These are phyloP conservation scores for Saturnispora mendoncae DNA, from an alignment of 805 yeast genomes.

Conservation along the genomic window DNA sequence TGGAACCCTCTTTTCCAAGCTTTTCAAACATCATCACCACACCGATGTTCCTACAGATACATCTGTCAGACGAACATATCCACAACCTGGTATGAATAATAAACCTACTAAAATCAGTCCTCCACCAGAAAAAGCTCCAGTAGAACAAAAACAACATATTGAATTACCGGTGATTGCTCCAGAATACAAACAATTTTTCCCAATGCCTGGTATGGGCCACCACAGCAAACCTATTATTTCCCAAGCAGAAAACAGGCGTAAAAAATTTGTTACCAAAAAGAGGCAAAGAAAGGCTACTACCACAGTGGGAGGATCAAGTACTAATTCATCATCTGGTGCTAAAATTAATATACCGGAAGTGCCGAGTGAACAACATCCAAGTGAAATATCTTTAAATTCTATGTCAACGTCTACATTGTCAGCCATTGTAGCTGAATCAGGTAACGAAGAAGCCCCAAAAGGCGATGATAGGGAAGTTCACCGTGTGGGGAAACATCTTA, in stretches of 20 bases:
- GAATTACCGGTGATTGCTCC: constrained; percentile 3
- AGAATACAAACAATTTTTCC: constrained; percentile 22
- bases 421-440: constrained; percentile 1
- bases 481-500: constrained; percentile 4
- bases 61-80: background rate
- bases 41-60: background rate
- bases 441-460: background rate
- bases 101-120: background rate
- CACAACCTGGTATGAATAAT: constrained; percentile 8
- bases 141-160: constrained; percentile 5
- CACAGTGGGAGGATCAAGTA: background rate
- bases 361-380: background rate
- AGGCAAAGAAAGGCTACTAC: constrained; percentile 10
- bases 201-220: constrained; percentile 21
- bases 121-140: background rate
- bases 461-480: constrained; percentile 1
- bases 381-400: background rate
- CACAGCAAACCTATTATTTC: constrained; percentile 12
- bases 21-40: constrained; percentile 3
- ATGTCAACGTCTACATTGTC: background rate
- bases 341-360: background rate
- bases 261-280: constrained; percentile 12
- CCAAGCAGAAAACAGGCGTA: constrained; percentile 11
- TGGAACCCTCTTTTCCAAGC: constrained; percentile 1
- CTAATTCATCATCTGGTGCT: background rate